These are phyloP conservation scores for Cutaneotrichosporon sp. DNA, from an alignment of 1,284 basidiomycete genomes.

Conservation along the genomic window DNA sequence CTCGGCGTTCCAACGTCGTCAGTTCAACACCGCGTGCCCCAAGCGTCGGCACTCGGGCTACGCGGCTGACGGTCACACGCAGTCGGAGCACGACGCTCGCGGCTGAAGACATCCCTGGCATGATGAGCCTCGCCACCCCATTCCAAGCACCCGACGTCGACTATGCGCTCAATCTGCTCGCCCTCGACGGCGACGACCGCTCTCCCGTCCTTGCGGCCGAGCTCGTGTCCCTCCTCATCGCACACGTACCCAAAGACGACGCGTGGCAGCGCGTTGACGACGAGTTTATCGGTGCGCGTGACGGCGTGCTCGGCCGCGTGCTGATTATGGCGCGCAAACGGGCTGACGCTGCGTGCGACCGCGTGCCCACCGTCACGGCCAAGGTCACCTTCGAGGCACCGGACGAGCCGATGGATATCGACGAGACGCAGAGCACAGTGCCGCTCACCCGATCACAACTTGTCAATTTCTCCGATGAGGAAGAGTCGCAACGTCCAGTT, in stretches of 20 bases:
- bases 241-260: not conserved
- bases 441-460: not conserved
- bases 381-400: not conserved
- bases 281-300: not conserved
- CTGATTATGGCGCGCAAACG: constrained; percentile 3
- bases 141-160: constrained; percentile 7
- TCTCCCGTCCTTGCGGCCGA: constrained; percentile 3
- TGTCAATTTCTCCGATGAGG: not conserved
- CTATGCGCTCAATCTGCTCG: constrained; percentile 18
- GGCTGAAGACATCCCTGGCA: not conserved
- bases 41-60: not conserved
- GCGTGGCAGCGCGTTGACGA: constrained; percentile 1
- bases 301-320: constrained; percentile 4
- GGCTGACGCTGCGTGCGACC: not conserved
- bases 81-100: not conserved
- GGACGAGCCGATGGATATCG: not conserved
- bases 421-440: constrained; percentile 1
- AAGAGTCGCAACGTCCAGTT: not conserved
- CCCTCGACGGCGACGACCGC: constrained; percentile 5
- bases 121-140: not conserved
- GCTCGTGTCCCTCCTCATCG: constrained; percentile 10
- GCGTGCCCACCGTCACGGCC: not conserved
- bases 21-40: not conserved
- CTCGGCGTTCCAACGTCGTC: not conserved
- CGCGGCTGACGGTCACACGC: not conserved